Evolutionary conservation across 164 flowering plant genomes (phyloP).

Genomic region (Hamamelis virginiana): DNA sequence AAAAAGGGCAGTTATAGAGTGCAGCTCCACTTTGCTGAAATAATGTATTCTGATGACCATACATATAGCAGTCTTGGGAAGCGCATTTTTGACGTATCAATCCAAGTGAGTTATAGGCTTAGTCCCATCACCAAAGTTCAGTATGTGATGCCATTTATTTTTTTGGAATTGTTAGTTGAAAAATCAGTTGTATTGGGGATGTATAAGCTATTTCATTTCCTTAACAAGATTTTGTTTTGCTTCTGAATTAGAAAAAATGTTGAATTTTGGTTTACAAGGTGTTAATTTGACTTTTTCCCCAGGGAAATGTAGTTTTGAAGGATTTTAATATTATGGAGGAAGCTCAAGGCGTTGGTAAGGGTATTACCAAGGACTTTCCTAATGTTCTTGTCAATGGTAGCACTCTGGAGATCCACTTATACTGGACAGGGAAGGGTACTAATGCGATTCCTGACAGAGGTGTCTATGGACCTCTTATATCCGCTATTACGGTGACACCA

Average conservation of each 20-base stretch:
- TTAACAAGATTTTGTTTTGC: not conserved
- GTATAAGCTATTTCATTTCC: not conserved
- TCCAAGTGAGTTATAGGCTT: constrained; percentile 54
- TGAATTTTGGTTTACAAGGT: not conserved
- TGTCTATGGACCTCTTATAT: constrained; percentile 83
- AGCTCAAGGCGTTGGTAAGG: constrained; percentile 60
- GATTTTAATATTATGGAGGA: constrained; percentile 57
- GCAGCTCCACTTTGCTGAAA: constrained; percentile 84
- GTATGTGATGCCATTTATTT: not conserved
- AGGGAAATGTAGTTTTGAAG: constrained; percentile 24
- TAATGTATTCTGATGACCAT: constrained; percentile 47
- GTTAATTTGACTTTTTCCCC: not conserved
- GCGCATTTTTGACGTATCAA: constrained; percentile 75
- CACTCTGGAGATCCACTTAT: constrained; percentile 71
- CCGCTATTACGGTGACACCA: constrained; percentile 77
- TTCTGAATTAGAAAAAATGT: not conserved
- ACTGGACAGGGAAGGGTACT: constrained; percentile 90
- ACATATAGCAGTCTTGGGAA: constrained; percentile 55
- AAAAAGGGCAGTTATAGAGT: constrained; percentile 68
- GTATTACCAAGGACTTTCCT: constrained; percentile 24
- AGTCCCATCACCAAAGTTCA: not conserved
- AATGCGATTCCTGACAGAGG: constrained; percentile 62
- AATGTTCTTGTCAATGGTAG: constrained; percentile 42
- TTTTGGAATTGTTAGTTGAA: too few relatives aligned
- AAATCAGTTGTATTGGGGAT: too few relatives aligned